Base-by-base conservation (phyloP, 805 yeast species). In the Teunomyces atbi region DNA sequence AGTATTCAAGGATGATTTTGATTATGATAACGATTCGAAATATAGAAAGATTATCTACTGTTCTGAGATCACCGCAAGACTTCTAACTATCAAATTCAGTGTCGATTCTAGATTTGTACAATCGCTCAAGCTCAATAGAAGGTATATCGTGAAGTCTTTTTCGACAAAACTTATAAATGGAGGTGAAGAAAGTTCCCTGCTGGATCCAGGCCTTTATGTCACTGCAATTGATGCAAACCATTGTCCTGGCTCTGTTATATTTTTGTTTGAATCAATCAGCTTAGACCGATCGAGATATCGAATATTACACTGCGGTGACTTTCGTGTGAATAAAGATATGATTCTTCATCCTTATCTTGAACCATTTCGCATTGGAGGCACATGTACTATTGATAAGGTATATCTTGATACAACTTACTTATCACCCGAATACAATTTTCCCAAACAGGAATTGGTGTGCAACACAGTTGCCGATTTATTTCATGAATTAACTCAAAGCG, bases 241-340 rank as follows among this genome's bases (percentile, higher is more conserved):
- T 65, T 94, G 99, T 64, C 99, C 99, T 1, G 99, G 99, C 1
- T 89, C 97, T 2, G 89, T 81, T 0, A 78, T 94, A 0, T 86
- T 91, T 49, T 64, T 90, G 10, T 86, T 89, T 56, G 84, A 83
- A 55, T 65, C 76, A 3, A 61, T 60, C 15, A 53, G 68, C 0
- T 39, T 45, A n/a, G 53, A 50, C 4, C 61, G 63, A 0, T 44
- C 51, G 1, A 46, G 48, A 2, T 59, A 63, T 13, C 65, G 65
- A 35, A 71, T 76, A 3, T 65, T 94, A 27, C 99, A 94, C 62
- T 90, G 97, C 44, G 99, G 99, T 2, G 99, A 94, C 66, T 94
- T 92, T 58, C 70, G 99, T 47, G 89, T 90, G 8, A 77, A 78
- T 51, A 64, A 66, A 29, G 55, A 58, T 3, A 82, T 87, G 64